A percentile compares a stretch with the other conserved stretches of the same genome.
Evolutionary conservation across 805 yeast genomes (phyloP).

Genomic region (Myxozyma neotropica): DNA sequence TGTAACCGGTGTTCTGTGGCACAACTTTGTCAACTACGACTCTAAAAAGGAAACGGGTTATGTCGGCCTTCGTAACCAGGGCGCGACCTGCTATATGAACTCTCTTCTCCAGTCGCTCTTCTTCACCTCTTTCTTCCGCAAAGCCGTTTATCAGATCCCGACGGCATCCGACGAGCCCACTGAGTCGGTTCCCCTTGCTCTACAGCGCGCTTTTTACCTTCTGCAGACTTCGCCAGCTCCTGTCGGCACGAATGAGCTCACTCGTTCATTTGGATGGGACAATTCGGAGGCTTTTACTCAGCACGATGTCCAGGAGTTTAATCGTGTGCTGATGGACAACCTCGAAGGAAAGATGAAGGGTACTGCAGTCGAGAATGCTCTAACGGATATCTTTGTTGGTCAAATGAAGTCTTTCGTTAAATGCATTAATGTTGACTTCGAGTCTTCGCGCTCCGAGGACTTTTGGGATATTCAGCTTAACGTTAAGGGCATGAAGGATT

Average conservation of each 20-base stretch:
- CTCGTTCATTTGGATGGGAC: conserved; percentile 97
- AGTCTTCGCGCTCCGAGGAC: conserved; percentile 87
- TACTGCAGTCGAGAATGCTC: conserved; percentile 70
- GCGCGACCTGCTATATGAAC: conserved; percentile 96
- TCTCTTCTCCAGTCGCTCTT: conserved; percentile 88
- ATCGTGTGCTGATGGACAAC: conserved; percentile 92
- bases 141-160: conserved; percentile 87
- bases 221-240: conserved; percentile 74
- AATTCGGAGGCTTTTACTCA: conserved; percentile 93
- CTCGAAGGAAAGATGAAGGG: conserved; percentile 90
- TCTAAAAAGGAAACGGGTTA: conserved; percentile 86
- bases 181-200: conserved; percentile 73
- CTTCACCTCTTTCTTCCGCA: conserved; percentile 79
- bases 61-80: conserved; percentile 93
- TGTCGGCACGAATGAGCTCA: conserved; percentile 81
- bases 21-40: conserved; percentile 78
- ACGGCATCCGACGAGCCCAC: conserved; percentile 59
- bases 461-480: conserved; percentile 98
- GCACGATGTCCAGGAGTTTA: conserved; percentile 96
- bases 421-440: conserved; percentile 91
- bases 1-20: conserved; percentile 94
- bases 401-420: conserved; percentile 93
- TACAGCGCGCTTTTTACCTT: conserved; percentile 84
- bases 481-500: conserved; percentile 76
- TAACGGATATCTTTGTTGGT: conserved; percentile 88